Base-by-base conservation (phyloP, 164 flowering plant species). In the Berberis vulgaris region DNA sequence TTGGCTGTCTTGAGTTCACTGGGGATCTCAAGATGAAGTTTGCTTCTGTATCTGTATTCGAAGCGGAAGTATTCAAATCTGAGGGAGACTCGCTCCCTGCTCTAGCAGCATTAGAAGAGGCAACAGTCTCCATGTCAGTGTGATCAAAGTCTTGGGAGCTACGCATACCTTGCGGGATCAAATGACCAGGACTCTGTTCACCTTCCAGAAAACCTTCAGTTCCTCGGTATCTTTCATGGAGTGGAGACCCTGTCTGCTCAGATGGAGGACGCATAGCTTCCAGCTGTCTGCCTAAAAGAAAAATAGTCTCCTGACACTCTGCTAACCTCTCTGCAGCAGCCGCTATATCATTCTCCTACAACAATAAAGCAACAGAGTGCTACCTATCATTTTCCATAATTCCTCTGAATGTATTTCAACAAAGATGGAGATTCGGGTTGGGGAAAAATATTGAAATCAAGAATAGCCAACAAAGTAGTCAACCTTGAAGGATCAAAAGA, bases 261-360 rank as follows among this genome's bases (percentile, higher is more conserved):
- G 84, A 53, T 58, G 82, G 80, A n/a, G 97, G 94, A 12, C 84
- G 84, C 73, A 95, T 45, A 49, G 88, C 45, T 43, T 87, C 82
- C 74, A 91, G 74, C 66, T 95, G 97, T 81, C 74, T 87, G 47
- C 97, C 87, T 2, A 94, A 96, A 74, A 91, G 86, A 73, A 81
- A 80, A 69, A 94, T 89, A 55, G 93, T 94, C 74, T 94, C 97
- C 72, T 94, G 99, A 72, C 99, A 94, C 72, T 89, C 88, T 2
- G 96, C 97, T 10, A 94, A 79, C 76, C 84, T 94, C 75, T 85
- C 99, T 55, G 98, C 95, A 43, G 98, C 97, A 61, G 89, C 86
- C 41, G 84, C 79, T 64, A 90, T 69, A 52, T 88, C 97, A 69
- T 45, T 80, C 63, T 88, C 96, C 97, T 90, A 79, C 5, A 42